Base-by-base conservation (phyloP, 2,329 filamentous ascomycete species). In the Sporothrix brunneoviolacea region DNA sequence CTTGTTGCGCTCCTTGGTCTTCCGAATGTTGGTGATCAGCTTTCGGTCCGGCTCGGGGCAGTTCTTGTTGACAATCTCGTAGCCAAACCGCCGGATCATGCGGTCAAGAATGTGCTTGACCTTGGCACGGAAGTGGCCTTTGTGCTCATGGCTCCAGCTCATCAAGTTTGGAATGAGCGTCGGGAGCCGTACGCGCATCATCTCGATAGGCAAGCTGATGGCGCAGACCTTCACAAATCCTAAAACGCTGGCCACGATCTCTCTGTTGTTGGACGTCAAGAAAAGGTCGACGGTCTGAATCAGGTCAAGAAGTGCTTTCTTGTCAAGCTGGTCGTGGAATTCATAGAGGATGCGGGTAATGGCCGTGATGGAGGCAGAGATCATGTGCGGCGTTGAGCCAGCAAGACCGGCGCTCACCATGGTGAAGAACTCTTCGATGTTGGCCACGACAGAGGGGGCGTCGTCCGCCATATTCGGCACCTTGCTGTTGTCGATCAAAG, bases 91-190 rank as follows among this genome's bases (percentile, higher is more conserved):
- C 42, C 91, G 82, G 19, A 97, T 86, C 78, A 96, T 89, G 47
- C 93, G 83, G 70, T 98, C 93, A 15, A 98, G 73, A 56, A 98
- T 97, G 64, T 96, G 91, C 80, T 96, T 97, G 59, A 98, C 91
- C 74, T 97, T 98, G 44, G 88, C 84, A 62, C 91, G 89, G 72
- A 98, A 93, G 65, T 95, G 90, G 12, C 90, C 90, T 72, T 97
- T 97, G 74, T 98, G 94, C 69, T 98, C 93, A 67, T 96, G 89
- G 64, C 87, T 91, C 91, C 93, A 98, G 37, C 91, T 82, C 75
- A 97, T 88, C 18, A 97, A 75, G 67, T 95, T 95, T 4, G 91
- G 88, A 2, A 98, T 80, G 42, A 98, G 76, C 0, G 83, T 82
- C 28, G 76, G 72, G 32, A 98, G 79, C 21, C 90, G 82, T 4